Conservation (phyloP, 768 basidiomycete genomes). For the Suillus ampliporus region DNA sequence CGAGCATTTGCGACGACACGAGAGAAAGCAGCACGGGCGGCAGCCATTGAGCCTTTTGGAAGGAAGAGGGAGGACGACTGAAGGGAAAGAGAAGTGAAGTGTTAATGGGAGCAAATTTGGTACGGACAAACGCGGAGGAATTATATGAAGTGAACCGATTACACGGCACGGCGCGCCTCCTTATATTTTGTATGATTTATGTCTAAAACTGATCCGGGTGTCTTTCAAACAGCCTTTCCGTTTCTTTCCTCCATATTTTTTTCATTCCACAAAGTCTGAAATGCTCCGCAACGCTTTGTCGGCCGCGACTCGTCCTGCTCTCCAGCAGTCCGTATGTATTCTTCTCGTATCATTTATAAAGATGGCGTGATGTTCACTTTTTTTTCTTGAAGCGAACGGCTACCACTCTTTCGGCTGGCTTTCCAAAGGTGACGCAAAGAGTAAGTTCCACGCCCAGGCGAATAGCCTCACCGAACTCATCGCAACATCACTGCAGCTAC, state of each 20-base stretch:
- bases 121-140: conserved; percentile 18
- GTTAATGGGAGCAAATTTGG: conserved; percentile 14
- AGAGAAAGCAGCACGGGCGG: conserved; percentile 63
- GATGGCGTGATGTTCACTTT: conserved; percentile 8
- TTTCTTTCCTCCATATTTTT: conserved; percentile 38
- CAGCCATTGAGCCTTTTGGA: conserved; percentile 54
- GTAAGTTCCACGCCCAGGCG: conserved; percentile 46
- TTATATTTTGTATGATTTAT: conserved; percentile 8
- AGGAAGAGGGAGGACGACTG: conserved; percentile 34
- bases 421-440: conserved; percentile 74
- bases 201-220: background rate
- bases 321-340: conserved; percentile 55
- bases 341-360: conserved; percentile 6
- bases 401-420: conserved; percentile 79
- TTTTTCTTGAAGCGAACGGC: conserved; percentile 60
- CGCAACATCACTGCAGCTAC: conserved; percentile 52
- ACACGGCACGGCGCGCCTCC: background rate
- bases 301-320: conserved; percentile 57
- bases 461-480: conserved; percentile 14
- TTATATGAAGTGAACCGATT: conserved; percentile 10
- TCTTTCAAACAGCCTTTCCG: conserved; percentile 22
- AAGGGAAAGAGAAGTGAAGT: conserved; percentile 17
- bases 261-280: conserved; percentile 39
- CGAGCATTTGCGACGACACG: conserved; percentile 56
- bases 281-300: conserved; percentile 75